Evolutionary conservation across 441 rosid genomes (phyloP).

Genomic region (Pelargonium cotyledonis): DNA sequence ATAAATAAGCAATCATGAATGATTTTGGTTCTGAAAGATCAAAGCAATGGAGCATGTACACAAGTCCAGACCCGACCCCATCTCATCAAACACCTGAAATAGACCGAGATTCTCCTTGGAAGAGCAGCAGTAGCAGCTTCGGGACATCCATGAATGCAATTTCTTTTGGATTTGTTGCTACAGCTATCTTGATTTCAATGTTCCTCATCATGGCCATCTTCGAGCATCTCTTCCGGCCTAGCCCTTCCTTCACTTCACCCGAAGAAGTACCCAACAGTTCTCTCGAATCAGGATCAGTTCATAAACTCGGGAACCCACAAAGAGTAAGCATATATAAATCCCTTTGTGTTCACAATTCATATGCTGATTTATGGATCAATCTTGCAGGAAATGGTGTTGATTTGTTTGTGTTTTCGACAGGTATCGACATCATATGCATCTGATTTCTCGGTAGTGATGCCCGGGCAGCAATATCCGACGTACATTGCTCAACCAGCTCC

Average conservation of each 20-base stretch:
- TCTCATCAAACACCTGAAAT: slow-evolving; percentile 26
- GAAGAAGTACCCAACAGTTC: slow-evolving; percentile 25
- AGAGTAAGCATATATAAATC: slow-evolving; percentile 30
- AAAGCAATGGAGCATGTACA: slow-evolving; percentile 46
- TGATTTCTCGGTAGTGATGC: slow-evolving; percentile 86
- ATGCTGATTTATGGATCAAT: neutral
- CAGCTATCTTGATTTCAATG: slow-evolving; percentile 61
- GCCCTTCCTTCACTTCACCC: slow-evolving; percentile 52
- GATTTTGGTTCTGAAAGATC: slow-evolving; percentile 45
- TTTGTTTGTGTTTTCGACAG: slow-evolving; percentile 29
- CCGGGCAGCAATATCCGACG: slow-evolving; percentile 70
- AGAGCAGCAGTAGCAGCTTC: slow-evolving; percentile 20
- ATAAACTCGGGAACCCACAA: slow-evolving; percentile 34
- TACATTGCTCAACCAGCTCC: slow-evolving; percentile 87
- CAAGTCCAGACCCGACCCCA: slow-evolving; percentile 37
- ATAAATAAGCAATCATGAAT: slow-evolving; percentile 28
- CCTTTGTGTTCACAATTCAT: neutral
- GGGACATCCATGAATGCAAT: slow-evolving; percentile 60
- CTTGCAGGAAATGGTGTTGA: neutral
- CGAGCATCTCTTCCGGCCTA: slow-evolving; percentile 58
- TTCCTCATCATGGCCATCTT: slow-evolving; percentile 69
- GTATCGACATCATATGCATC: slow-evolving; percentile 35
- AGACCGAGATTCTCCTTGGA: slow-evolving; percentile 57
- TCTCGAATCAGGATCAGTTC: slow-evolving; percentile 23
- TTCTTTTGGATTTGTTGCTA: slow-evolving; percentile 68